Conservation (phyloP, 1,139 yeast species). For the Blastobotrys serpentis region DNA sequence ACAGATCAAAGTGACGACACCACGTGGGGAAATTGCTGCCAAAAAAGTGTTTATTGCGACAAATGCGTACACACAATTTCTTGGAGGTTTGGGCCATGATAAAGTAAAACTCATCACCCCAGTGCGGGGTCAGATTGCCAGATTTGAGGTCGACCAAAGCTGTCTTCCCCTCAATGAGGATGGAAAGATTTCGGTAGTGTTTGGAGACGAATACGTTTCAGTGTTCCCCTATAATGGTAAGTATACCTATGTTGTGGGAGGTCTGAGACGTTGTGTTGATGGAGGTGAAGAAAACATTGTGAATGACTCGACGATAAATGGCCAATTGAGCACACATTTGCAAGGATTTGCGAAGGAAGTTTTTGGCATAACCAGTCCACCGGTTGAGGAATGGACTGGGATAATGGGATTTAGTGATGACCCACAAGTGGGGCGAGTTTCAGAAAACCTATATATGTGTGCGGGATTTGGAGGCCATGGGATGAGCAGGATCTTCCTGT, state of each 20-base stretch:
- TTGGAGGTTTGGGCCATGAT: constrained; percentile 23
- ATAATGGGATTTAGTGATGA: constrained; percentile 43
- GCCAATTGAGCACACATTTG: background rate
- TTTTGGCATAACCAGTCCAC: constrained; percentile 23
- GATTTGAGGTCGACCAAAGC: constrained; percentile 16
- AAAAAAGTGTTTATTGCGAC: constrained; percentile 43
- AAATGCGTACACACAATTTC: constrained; percentile 43
- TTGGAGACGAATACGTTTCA: constrained; percentile 18
- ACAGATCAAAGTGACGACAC: constrained; percentile 25
- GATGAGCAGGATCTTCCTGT: constrained; percentile 45
- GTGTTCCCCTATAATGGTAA: constrained; percentile 16
- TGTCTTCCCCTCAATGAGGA: constrained; percentile 10
- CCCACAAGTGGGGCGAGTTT: constrained; percentile 40
- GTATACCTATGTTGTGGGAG: constrained; percentile 30
- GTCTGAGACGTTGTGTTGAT: constrained; percentile 29
- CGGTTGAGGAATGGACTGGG: constrained; percentile 43
- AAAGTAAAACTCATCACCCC: constrained; percentile 22
- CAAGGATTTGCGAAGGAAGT: constrained; percentile 17
- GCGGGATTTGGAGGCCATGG: constrained; percentile 53
- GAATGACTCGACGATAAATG: constrained; percentile 21
- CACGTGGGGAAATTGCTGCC: constrained; percentile 38
- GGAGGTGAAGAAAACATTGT: constrained; percentile 22
- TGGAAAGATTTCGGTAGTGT: constrained; percentile 12
- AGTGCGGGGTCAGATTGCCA: constrained; percentile 31
- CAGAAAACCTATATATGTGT: constrained; percentile 34